These are phyloP conservation scores for Cercospora sp. DNA, from an alignment of 2,329 filamentous ascomycete species.

Conservation along the genomic window DNA sequence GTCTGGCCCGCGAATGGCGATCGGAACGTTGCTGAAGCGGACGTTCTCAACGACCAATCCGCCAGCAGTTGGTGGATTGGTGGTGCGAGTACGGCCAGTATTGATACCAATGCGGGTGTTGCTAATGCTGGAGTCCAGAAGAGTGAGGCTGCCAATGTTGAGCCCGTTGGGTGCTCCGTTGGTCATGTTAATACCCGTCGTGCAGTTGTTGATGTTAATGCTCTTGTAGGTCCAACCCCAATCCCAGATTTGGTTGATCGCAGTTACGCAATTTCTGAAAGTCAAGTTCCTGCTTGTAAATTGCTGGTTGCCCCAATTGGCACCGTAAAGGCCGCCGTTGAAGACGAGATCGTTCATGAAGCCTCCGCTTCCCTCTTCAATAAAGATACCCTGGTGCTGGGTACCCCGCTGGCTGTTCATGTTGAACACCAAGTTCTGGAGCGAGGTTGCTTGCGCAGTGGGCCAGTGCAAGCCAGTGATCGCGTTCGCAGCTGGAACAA, in stretches of 20 bases:
- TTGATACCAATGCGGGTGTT: constrained; percentile 54
- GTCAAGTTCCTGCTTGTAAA: constrained; percentile 57
- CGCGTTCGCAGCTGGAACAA: constrained; percentile 45
- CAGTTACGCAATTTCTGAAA: constrained; percentile 54
- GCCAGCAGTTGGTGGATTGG: constrained; percentile 48
- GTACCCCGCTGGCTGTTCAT: constrained; percentile 50
- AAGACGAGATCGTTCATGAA: constrained; percentile 51
- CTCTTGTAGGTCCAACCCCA: constrained; percentile 56
- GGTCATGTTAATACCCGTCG: constrained; percentile 54
- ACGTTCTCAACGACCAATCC: constrained; percentile 59
- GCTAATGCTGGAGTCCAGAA: constrained; percentile 58
- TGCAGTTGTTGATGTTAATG: constrained; percentile 55
- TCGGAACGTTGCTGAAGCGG: constrained; percentile 50
- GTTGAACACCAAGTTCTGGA: constrained; percentile 49
- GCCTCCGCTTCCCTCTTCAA: constrained; percentile 48
- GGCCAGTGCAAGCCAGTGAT: constrained; percentile 51
- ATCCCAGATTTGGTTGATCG: constrained; percentile 59
- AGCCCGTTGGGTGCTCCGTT: constrained; percentile 45
- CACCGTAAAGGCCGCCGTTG: constrained; percentile 45
- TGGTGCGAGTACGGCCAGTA: constrained; percentile 48
- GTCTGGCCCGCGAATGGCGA: constrained; percentile 45
- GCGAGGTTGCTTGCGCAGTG: constrained; percentile 47
- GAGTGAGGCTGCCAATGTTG: constrained; percentile 55
- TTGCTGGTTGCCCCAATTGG: constrained; percentile 49
- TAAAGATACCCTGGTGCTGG: constrained; percentile 48